Base-by-base conservation (phyloP, 108 stramenopile species). In the Stephanodiscus minutulus region DNA sequence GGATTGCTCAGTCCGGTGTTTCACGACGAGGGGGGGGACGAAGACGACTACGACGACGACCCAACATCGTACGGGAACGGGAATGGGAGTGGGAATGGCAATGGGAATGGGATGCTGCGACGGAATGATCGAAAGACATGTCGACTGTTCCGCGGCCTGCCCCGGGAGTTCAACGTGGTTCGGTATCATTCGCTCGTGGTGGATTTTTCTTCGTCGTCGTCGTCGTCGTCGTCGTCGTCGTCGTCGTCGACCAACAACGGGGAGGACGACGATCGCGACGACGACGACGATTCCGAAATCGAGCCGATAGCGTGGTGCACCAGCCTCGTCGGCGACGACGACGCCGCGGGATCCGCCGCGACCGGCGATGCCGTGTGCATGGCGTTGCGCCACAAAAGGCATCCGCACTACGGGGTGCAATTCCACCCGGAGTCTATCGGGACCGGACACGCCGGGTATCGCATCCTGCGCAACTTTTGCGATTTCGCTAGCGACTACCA, bases 341-440 rank as follows among this genome's bases (percentile, higher is more conserved):
- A 3, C 15, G 52, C 2, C 41, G 18, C 49, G 31, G 15, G 44
- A 12, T 41, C 39, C 10, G 7, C 39, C 7, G 7, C 39, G 39
- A 41, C 39, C 7, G 1, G 39, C 11, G 10, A 41, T 48, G 22
- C n/a, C 28, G 81, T 93, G 29, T 81, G 89, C 50, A 96, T 96
- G 91, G 96, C 80, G 22, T 58, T 98, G 52, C 73, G 83, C 33
- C 95, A 96, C 79, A 68, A 54, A 20, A 41, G 47, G 2, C 61
- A 82, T 74, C 97, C 96, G 28, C 95, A 96, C 61, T 95, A 88
- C 82, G 97, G 97, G 37, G 91, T 97, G 28, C 97, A 97, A 67
- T 97, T 97, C 77, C 97, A 97, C 73, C 97, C 97, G 12, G 97
- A 97, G 89, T 85, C 83, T 25, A 91, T 97, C 61, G 93, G 96